Evolutionary conservation across 306 rosid genomes (phyloP), one percentile per base, ranked within the genome.

Genomic region (Argentina anserina): DNA sequence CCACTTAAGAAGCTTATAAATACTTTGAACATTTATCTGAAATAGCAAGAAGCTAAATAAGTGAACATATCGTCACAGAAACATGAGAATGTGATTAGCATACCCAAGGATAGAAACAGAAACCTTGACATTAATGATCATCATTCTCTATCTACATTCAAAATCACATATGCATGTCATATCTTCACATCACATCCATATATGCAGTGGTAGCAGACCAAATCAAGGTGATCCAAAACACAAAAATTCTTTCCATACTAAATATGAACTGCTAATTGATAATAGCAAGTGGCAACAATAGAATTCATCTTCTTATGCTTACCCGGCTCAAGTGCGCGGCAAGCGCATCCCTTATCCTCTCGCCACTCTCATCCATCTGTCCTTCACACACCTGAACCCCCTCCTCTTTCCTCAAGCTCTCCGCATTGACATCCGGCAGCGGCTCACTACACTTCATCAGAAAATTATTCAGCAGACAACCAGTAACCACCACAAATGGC

Each of bases 401-500:
- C 37, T 52, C 75, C 60, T 55, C 84, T 5, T 33, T 5, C 75
- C 62, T 81, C 5, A 68, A 64, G 71, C 76, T 26, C 73, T 9
- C 72, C 46, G 20, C 62, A 10, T 73, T 76, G 63, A 75, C 85
- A 59, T 72, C 84, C 1, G 76, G 60, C 78, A 70, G 42, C 0
- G 81, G 80, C 75, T 90, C 95, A 2, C 87, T 70, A 47, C 90
- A 83, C 65, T 81, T 88, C 12, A 86, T 74, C n/a, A 86, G 84
- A 80, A 92, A 92, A 80, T 92, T 90, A 76, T 92, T 96, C 83
- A 92, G 85, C 85, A 92, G 74, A 74, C 97, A 88, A 37, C 89
- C 84, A 0, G 91, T 76, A 53, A 92, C 84, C 72, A 90, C 69
- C 63, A 90, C 91, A 78, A 81, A 87, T 0, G 97, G 97, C 79